phyloP scores from a whole-genome alignment of 306 rosid genomes.

The Prinsepia uniflora region DNA sequence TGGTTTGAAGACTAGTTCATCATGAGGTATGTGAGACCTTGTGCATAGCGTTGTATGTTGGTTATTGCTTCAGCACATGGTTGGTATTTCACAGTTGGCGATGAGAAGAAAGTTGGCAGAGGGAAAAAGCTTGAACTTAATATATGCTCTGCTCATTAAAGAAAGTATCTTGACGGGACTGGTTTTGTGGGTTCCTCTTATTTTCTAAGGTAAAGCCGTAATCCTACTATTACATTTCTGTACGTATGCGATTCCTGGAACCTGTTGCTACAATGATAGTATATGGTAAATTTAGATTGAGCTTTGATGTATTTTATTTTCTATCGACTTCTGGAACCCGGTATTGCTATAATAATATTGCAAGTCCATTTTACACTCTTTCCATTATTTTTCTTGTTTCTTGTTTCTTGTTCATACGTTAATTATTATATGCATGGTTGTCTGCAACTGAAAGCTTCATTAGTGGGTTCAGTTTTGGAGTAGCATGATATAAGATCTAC shows the following conservation, averaged over 20 bases:
- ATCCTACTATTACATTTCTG: conserved; percentile 13
- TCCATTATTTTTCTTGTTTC: no score
- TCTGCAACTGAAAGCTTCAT: background rate
- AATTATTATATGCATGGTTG: background rate
- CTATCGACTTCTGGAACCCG: no score
- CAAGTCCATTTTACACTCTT: no score
- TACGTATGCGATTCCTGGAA: conserved; percentile 15
- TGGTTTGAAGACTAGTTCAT: background rate
- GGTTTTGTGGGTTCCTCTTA: background rate
- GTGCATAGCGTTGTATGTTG: conserved; percentile 6
- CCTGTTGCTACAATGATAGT: conserved; percentile 1
- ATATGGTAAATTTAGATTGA: background rate
- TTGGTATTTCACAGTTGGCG: background rate
- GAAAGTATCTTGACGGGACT: conserved; percentile 1
- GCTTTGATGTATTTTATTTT: background rate
- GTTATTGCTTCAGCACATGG: background rate
- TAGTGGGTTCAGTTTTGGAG: conserved; percentile 2
- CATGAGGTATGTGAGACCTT: background rate
- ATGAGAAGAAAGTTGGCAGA: background rate
- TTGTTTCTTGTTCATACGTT: no score
- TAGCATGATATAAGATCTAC: no score
- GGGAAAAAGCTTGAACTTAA: background rate
- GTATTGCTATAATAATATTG: no score
- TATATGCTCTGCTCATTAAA: background rate
- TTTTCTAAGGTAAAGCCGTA: background rate